A percentile compares a stretch with the other conserved stretches of the same genome.
Conservation (phyloP, 176 grass and related monocot genomes). For the Oryza australiensis region DNA sequence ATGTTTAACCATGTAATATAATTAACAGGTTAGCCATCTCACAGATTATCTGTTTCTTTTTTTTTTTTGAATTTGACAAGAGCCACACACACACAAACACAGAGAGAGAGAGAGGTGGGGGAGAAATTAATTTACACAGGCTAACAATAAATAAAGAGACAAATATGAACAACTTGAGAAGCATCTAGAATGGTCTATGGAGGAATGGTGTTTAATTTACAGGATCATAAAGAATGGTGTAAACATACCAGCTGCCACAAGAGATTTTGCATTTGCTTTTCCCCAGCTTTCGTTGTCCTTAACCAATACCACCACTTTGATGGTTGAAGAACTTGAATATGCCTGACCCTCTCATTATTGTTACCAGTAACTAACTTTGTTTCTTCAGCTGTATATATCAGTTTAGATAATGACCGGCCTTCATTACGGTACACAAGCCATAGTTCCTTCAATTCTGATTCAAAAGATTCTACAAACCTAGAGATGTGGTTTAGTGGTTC, state of each 20-base stretch:
- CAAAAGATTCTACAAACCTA: slow-evolving; percentile 98
- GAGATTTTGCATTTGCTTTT: slow-evolving; percentile 89
- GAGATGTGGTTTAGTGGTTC: slow-evolving; percentile 85
- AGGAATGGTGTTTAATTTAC: not conserved
- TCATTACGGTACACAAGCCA: slow-evolving; percentile 95
- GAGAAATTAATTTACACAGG: not conserved
- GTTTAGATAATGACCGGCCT: slow-evolving; percentile 80
- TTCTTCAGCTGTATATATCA: slow-evolving; percentile 90
- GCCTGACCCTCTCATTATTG: slow-evolving; percentile 62
- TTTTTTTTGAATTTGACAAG: slow-evolving; percentile 12
- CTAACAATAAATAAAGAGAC: not conserved
- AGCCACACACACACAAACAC: not conserved
- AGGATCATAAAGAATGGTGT: slow-evolving; percentile 26
- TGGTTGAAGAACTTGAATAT: slow-evolving; percentile 74
- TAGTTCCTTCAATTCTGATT: slow-evolving; percentile 91
- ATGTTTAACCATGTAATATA: not conserved
- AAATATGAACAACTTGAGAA: slow-evolving; percentile 15
- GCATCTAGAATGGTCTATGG: slow-evolving; percentile 7
- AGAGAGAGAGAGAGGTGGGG: too few relatives aligned
- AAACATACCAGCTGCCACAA: slow-evolving; percentile 86
- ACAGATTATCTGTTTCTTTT: slow-evolving; percentile 1
- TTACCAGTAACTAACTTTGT: slow-evolving; percentile 67
- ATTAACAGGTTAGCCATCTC: slow-evolving; percentile 17
- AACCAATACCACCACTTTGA: slow-evolving; percentile 97
- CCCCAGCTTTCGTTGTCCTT: slow-evolving; percentile 79